Percentiles rank a stretch among this genome's conserved stretches.
phyloP scores from a whole-genome alignment of 2,329 filamentous ascomycete genomes.

The Fusarium hostae region DNA sequence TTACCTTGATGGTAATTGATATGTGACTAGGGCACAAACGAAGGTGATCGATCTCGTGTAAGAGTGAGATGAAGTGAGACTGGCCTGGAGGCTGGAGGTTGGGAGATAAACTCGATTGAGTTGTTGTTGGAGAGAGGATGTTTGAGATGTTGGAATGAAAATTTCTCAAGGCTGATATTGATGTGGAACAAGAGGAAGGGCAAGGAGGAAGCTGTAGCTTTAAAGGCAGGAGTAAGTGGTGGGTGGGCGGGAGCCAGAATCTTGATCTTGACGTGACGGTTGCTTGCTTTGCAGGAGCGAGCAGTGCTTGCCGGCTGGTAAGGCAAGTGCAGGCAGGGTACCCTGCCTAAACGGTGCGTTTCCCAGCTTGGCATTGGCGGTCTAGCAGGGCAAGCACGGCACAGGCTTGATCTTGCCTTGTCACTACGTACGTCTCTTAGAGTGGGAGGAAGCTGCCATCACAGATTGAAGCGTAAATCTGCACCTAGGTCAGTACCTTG shows the following conservation, averaged over 20 bases:
- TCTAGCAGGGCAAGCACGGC: slow-evolving; percentile 35
- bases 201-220: slow-evolving; percentile 39
- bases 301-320: slow-evolving; percentile 26
- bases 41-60: slow-evolving; percentile 35
- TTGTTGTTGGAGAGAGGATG: slow-evolving; percentile 36
- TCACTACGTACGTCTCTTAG: slow-evolving; percentile 7
- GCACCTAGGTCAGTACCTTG: slow-evolving; percentile 5
- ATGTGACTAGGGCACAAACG: slow-evolving; percentile 37
- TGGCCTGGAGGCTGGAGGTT: slow-evolving; percentile 16
- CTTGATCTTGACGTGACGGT: slow-evolving; percentile 35
- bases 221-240: slow-evolving; percentile 38
- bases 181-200: slow-evolving; percentile 37
- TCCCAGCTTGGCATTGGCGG: slow-evolving; percentile 33
- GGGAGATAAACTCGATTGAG: slow-evolving; percentile 19
- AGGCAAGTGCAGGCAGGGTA: slow-evolving; percentile 29
- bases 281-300: slow-evolving; percentile 32
- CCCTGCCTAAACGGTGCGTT: slow-evolving; percentile 12
- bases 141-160: slow-evolving; percentile 40
- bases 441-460: slow-evolving; percentile 25
- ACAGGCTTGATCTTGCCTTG: slow-evolving; percentile 12
- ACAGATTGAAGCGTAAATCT: slow-evolving; percentile 29
- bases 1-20: slow-evolving; percentile 31
- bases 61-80: slow-evolving; percentile 34
- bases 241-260: slow-evolving; percentile 24
- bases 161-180: slow-evolving; percentile 30